Base-by-base conservation (phyloP, 176 grass and related monocot genomes). In the Thalia dealbata region DNA sequence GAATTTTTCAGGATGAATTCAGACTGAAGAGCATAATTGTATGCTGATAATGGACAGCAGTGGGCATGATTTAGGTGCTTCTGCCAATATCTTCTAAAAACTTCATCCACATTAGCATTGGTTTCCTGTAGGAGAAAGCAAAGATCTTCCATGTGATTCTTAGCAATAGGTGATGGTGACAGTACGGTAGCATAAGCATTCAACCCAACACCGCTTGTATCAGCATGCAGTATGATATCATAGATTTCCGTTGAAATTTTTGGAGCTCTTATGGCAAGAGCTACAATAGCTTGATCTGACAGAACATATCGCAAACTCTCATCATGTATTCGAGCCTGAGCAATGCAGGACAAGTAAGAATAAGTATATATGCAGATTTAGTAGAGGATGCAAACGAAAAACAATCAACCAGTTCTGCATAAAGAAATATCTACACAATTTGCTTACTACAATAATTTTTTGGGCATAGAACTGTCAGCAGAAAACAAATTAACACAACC, bases 281-380 rank as follows among this genome's bases (percentile, higher is more conserved):
- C 75, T 76, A 81, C 89, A 67, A 96, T 88, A 70, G 89, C 83
- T 84, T 96, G 89, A 74, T 96, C 93, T 74, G 89, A 84, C 42
- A 96, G 73, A 21, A 90, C 77, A 75, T 92, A 96, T 58, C 93
- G 78, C 71, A 90, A 90, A 61, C 93, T 96, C 75, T 96, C 93
- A 82, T 96, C 93, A 82, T 96, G 93, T 81, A 96, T 88, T 61
- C 87, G 84, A 82, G 93, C 93, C 92, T 96, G 79, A 46, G 7
- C 9, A 81, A 83, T 73, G 46, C 72, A 27, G 30, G 13, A 10
- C 41, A 29, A 74, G 73, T 23, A 15, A 46, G 30, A 75, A 6
- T 25, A 46, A 21, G 21, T 44, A 15, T 21, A n/a, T 30, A 64
- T 43, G 43, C 7, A 68, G 43, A n/a, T 44, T 68, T 30, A 68